Base-by-base conservation (phyloP, 495 filamentous ascomycete genomes). In the Talaromyces wortmannii region DNA sequence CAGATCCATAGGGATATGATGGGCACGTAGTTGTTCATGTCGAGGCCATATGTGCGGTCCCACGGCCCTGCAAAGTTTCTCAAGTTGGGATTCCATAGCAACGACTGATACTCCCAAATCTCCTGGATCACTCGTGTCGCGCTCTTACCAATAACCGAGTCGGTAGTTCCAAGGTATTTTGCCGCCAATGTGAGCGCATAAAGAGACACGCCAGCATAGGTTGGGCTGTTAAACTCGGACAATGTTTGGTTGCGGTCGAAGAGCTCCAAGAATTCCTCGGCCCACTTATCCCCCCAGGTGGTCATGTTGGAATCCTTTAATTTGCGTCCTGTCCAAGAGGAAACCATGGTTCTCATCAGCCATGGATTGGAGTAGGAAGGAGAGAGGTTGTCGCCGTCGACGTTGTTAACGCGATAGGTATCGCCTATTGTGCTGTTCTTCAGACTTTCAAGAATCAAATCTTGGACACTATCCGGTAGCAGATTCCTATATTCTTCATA, bases 211-310 rank as follows among this genome's bases (percentile, higher is more conserved):
- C 73, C 73, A 5, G 68, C 63, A 49, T 76, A 76, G 0, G 73
- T 76, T n/a, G 69, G 65, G 13, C 64, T 63, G 48, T 74, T 74
- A 57, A 73, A 76, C 16, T 76, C 73, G 10, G 73, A 74, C 0
- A 76, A 56, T 1, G 73, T 74, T 32, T 60, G 50, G 23, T 65
- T 59, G 29, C 62, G 58, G 36, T 68, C 65, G 56, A 71, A 76
- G 3, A 76, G 64, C 6, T 65, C 62, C n/a, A 72, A 60, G n/a
- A 74, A 60, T 2, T 65, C 62, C 1, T 60, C 57, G 0, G 71
- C 71, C 32, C 66, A 66, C 0, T 46, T 50, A n/a, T 76, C 70
- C 4, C 67, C 70, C 0, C 67, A 55, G 0, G 53, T 44, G 3
- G 71, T 76, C 62, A 74, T 65, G 56, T 76, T 74, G 16, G 58